Evolutionary conservation across 306 rosid species (phyloP).

Genomic region (Delonix regia): DNA sequence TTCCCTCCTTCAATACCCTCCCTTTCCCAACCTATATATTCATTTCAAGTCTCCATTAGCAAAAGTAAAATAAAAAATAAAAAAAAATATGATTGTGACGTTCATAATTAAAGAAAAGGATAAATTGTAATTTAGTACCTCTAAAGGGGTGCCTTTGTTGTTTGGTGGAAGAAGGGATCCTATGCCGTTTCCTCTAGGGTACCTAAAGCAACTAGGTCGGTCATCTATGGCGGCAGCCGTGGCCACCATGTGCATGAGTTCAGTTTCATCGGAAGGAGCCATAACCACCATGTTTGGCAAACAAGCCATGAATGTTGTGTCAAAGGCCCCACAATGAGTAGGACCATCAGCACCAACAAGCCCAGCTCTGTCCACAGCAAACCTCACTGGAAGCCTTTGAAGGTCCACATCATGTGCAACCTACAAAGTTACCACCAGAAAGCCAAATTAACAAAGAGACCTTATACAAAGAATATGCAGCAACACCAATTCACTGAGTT

Average conservation of each 20-base stretch:
- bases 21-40: conserved; percentile 53
- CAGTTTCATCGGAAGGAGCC: conserved; percentile 55
- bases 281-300: conserved; percentile 63
- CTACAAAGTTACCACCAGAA: not conserved
- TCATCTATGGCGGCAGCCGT: conserved; percentile 58
- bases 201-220: conserved; percentile 55
- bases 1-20: conserved; percentile 52
- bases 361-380: conserved; percentile 59
- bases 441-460: not conserved
- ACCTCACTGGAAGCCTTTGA: conserved; percentile 57
- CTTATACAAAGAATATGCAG: not conserved
- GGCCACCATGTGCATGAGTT: conserved; percentile 63
- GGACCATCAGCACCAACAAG: conserved; percentile 65
- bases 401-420: conserved; percentile 63
- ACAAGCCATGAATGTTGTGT: conserved; percentile 59
- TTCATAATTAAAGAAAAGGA: not conserved
- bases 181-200: conserved; percentile 56
- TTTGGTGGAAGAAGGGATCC: conserved; percentile 51
- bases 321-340: conserved; percentile 61
- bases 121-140: conserved; percentile 30
- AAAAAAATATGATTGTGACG: no score
- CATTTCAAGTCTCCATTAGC: not conserved
- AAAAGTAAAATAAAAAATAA: no score
- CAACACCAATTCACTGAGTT: not conserved
- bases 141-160: conserved; percentile 50